A percentile compares a stretch with the other conserved stretches of the same genome.
These are phyloP conservation scores for Teratosphaeria pseudoeucalypti DNA, from an alignment of 2,329 filamentous ascomycete species.

Conservation along the genomic window DNA sequence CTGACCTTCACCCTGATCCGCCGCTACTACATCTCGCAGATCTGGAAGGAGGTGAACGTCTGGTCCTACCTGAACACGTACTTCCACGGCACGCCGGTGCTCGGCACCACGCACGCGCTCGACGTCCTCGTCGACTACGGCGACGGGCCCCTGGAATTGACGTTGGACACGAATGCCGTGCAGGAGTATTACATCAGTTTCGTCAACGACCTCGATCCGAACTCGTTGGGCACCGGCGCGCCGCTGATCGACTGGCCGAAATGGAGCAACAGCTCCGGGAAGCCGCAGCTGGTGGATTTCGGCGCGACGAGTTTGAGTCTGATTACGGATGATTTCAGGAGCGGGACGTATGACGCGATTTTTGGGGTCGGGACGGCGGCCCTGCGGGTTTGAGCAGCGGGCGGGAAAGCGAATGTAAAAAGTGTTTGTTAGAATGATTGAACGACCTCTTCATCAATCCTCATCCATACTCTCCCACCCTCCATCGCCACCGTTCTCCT, in stretches of 20 bases:
- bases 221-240: constrained; percentile 34
- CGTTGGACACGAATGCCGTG: constrained; percentile 31
- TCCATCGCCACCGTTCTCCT: constrained; percentile 27
- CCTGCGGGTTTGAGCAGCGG: background rate
- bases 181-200: constrained; percentile 66
- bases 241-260: constrained; percentile 40
- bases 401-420: background rate
- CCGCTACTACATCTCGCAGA: constrained; percentile 48
- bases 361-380: background rate
- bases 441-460: constrained; percentile 14
- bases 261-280: constrained; percentile 37
- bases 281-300: constrained; percentile 38
- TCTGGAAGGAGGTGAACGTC: constrained; percentile 40
- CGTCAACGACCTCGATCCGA: constrained; percentile 60
- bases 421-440: too few species aligned
- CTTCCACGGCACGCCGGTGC: constrained; percentile 56
- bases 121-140: constrained; percentile 36
- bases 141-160: background rate
- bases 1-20: constrained; percentile 63
- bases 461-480: constrained; percentile 30
- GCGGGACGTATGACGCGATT: constrained; percentile 29
- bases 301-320: constrained; percentile 28
- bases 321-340: constrained; percentile 41
- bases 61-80: constrained; percentile 73
- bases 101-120: constrained; percentile 64